Evolutionary conservation across 1,284 basidiomycete genomes (phyloP).

Genomic region (Austroboletus novae-zelandiae): DNA sequence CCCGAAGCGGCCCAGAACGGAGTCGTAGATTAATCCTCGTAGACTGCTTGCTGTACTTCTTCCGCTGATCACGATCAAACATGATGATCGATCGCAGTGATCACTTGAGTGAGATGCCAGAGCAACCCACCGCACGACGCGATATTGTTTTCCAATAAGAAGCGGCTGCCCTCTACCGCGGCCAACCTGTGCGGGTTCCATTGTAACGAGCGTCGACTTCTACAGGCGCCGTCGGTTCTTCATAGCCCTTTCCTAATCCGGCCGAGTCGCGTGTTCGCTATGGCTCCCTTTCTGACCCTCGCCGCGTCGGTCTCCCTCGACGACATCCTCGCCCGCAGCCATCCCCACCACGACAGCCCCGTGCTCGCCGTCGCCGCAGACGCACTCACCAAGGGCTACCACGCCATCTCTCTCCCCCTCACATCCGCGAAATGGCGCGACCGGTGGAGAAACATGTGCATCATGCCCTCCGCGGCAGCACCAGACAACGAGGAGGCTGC

Average conservation of each 20-base stretch:
- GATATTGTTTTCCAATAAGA: neutral
- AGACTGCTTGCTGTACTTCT: conserved; percentile 11
- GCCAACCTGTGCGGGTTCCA: conserved; percentile 31
- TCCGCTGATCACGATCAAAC: conserved; percentile 35
- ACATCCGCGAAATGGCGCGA: conserved; percentile 86
- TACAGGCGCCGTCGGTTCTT: conserved; percentile 2
- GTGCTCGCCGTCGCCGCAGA: conserved; percentile 50
- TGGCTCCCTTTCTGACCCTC: conserved; percentile 33
- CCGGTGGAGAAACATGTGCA: conserved; percentile 88
- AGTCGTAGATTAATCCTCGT: conserved; percentile 13
- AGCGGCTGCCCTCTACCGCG: conserved; percentile 26
- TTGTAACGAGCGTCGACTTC: conserved; percentile 5
- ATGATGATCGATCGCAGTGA: conserved; percentile 33
- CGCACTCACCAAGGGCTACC: conserved; percentile 58
- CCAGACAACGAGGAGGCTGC: conserved; percentile 47
- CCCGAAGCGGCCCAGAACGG: conserved; percentile 28
- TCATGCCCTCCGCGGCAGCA: conserved; percentile 48
- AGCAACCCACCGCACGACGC: too few species aligned
- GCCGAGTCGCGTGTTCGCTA: neutral
- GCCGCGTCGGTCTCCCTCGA: conserved; percentile 38
- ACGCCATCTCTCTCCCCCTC: conserved; percentile 76
- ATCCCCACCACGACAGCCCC: conserved; percentile 39
- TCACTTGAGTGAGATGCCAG: conserved; percentile 4
- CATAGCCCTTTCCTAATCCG: neutral
- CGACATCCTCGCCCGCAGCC: conserved; percentile 34